Evolutionary conservation across 2,329 filamentous ascomycete species (phyloP).

Genomic region (Cercospora sp.): DNA sequence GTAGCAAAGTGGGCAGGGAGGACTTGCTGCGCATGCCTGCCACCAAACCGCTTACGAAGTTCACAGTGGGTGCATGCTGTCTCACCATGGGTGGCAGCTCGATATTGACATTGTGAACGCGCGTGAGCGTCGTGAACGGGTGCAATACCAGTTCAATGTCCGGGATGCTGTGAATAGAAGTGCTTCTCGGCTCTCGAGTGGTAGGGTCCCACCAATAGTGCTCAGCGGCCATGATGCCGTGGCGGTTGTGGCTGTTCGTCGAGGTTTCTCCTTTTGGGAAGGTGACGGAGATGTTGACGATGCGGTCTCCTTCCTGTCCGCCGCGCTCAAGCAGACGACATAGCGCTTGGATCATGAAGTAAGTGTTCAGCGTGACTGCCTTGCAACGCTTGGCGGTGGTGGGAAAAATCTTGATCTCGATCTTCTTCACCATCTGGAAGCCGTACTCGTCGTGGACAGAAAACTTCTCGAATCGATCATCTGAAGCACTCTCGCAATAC

Average conservation of each 20-base stretch:
- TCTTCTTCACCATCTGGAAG: slow-evolving; percentile 35
- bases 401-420: slow-evolving; percentile 34
- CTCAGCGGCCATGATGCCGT: slow-evolving; percentile 20
- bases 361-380: slow-evolving; percentile 32
- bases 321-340: slow-evolving; percentile 30
- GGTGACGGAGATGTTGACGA: slow-evolving; percentile 29
- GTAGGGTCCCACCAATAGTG: slow-evolving; percentile 32
- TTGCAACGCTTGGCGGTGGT: slow-evolving; percentile 23
- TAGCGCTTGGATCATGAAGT: slow-evolving; percentile 36
- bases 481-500: slow-evolving; percentile 27
- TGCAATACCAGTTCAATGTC: slow-evolving; percentile 36
- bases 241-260: not conserved
- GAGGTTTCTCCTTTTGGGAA: slow-evolving; percentile 22
- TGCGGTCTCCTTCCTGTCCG: slow-evolving; percentile 24
- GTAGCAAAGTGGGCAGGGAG: slow-evolving; percentile 2
- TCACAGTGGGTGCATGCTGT: slow-evolving; percentile 18
- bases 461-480: slow-evolving; percentile 36
- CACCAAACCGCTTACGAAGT: slow-evolving; percentile 28
- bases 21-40: slow-evolving; percentile 22
- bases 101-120: slow-evolving; percentile 31
- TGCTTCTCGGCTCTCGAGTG: slow-evolving; percentile 25
- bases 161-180: slow-evolving; percentile 30
- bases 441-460: slow-evolving; percentile 29
- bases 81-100: slow-evolving; percentile 27
- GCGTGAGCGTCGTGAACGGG: slow-evolving; percentile 29